Conservation (phyloP, 2,329 filamentous ascomycete genomes). For the Botrytis porri region DNA sequence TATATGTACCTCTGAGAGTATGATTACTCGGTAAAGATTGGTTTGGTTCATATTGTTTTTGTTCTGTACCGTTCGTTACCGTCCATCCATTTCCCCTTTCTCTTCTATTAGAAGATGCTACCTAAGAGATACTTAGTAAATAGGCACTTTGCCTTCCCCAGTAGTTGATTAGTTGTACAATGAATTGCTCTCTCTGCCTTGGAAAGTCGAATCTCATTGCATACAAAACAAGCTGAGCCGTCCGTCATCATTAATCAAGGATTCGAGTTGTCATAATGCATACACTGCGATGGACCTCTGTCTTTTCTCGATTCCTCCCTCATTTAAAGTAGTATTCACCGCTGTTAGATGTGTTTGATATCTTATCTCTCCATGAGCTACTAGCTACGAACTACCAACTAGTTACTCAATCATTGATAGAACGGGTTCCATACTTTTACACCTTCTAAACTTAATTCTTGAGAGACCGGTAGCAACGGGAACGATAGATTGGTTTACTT, state of each 20-base stretch:
- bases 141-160: background rate
- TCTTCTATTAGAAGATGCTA: background rate
- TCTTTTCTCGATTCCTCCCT: background rate
- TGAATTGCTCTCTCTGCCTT: background rate
- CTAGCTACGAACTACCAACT: background rate
- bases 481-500: background rate
- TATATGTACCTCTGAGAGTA: too few relatives aligned
- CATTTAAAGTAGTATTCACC: background rate
- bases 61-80: too few relatives aligned
- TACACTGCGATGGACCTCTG: background rate
- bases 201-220: background rate
- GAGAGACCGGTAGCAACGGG: background rate
- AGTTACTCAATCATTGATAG: background rate
- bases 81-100: background rate
- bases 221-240: background rate
- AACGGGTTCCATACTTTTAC: background rate
- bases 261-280: background rate
- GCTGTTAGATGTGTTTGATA: background rate
- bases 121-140: too few relatives aligned
- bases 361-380: background rate
- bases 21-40: background rate
- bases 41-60: too few relatives aligned
- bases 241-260: background rate
- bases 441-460: background rate
- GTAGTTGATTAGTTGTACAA: background rate